Percentiles rank a stretch among this genome's conserved stretches.
Conservation (phyloP, 768 basidiomycete genomes). For the Pholiota molesta region DNA sequence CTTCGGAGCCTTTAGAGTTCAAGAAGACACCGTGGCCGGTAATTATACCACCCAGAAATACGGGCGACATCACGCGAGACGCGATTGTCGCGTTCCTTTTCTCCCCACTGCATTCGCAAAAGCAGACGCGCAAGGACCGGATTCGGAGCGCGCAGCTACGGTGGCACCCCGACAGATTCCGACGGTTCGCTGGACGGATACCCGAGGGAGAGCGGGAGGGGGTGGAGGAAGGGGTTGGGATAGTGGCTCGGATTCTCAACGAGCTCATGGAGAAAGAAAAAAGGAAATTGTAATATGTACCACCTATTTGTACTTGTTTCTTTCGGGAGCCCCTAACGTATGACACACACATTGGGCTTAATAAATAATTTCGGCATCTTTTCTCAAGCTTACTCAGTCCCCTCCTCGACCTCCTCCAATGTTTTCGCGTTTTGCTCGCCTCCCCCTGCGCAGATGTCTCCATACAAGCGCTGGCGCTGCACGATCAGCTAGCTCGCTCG, state of each 20-base stretch:
- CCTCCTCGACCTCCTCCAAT: slow-evolving; percentile 32
- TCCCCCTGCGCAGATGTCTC: slow-evolving; percentile 54
- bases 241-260: slow-evolving; percentile 69
- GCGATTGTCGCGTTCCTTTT: slow-evolving; percentile 64
- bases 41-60: slow-evolving; percentile 39
- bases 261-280: slow-evolving; percentile 54
- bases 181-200: slow-evolving; percentile 56
- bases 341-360: slow-evolving; percentile 11
- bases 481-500: slow-evolving; percentile 16
- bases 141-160: slow-evolving; percentile 67
- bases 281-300: slow-evolving; percentile 10
- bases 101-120: slow-evolving; percentile 63
- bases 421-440: slow-evolving; percentile 57
- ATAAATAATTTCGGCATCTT: slow-evolving; percentile 18
- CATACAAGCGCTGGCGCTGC: slow-evolving; percentile 41
- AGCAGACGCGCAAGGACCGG: slow-evolving; percentile 63
- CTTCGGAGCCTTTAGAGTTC: slow-evolving; percentile 58
- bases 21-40: slow-evolving; percentile 75
- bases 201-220: slow-evolving; percentile 48
- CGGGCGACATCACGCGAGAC: slow-evolving; percentile 55
- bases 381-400: slow-evolving; percentile 8
- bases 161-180: slow-evolving; percentile 85
- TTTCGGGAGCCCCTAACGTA: slow-evolving; percentile 10
- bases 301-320: slow-evolving; percentile 23
- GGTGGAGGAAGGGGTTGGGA: slow-evolving; percentile 67